Percentiles rank a stretch among this genome's conserved stretches.
Conservation (phyloP, 352 stramenopile species). For the Albugo laibachii region DNA sequence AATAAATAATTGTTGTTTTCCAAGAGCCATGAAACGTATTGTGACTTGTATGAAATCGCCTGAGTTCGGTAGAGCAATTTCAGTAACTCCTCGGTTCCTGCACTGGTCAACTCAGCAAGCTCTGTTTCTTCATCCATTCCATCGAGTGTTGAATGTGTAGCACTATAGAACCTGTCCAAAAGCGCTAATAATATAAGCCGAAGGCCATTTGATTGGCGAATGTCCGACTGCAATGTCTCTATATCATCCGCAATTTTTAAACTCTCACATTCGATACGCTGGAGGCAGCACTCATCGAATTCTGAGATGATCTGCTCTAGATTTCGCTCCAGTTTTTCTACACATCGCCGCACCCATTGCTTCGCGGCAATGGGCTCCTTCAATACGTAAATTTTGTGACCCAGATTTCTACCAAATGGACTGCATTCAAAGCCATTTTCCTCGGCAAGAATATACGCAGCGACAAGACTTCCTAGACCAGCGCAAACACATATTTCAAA, state of each 20-base stretch:
- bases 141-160: slow-evolving; percentile 14
- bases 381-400: slow-evolving; percentile 34
- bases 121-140: slow-evolving; percentile 45
- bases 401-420: slow-evolving; percentile 2
- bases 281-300: not conserved
- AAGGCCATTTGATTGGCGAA: slow-evolving; percentile 47
- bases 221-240: slow-evolving; percentile 17
- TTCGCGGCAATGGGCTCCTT: slow-evolving; percentile 67
- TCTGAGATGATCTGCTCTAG: slow-evolving; percentile 32
- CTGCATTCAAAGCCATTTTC: not conserved
- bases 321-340: slow-evolving; percentile 28
- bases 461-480: slow-evolving; percentile 46
- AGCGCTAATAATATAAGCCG: slow-evolving; percentile 47
- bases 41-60: slow-evolving; percentile 9
- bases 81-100: slow-evolving; percentile 42
- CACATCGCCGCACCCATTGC: slow-evolving; percentile 38
- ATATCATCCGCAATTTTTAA: not conserved
- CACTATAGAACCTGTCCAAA: slow-evolving; percentile 18
- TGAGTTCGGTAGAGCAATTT: slow-evolving; percentile 47
- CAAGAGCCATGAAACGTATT: too few relatives aligned
- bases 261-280: not conserved
- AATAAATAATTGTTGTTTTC: too few relatives aligned
- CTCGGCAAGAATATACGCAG: slow-evolving; percentile 42
- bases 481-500: slow-evolving; percentile 56
- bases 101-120: slow-evolving; percentile 32